Conservation (phyloP, 169 alveolate genomes). For the Plasmodium blacklocki region DNA sequence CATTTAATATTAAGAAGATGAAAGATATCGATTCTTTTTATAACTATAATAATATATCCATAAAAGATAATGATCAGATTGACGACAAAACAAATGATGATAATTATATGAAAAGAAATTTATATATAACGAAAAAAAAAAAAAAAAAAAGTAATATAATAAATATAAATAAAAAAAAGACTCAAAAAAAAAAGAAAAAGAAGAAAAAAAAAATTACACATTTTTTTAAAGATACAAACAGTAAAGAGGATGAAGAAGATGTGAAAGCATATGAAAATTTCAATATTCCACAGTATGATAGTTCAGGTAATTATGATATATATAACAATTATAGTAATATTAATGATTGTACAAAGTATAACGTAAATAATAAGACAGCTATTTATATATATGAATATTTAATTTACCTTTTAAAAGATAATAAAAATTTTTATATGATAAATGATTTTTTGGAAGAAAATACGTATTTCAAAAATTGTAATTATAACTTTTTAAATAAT, state of each 20-base stretch:
- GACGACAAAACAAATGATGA: conserved; percentile 1
- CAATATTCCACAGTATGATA: neutral
- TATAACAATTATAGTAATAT: neutral
- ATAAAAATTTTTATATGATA: conserved; percentile 53
- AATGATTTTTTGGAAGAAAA: conserved; percentile 14
- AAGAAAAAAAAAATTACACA: too few relatives aligned
- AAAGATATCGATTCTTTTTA: neutral
- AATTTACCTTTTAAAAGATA: conserved; percentile 14
- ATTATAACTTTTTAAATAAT: conserved; percentile 29
- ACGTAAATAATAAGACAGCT: conserved; percentile 18
- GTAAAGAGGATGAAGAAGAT: conserved; percentile 7
- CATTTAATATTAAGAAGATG: conserved; percentile 13
- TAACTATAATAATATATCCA: neutral
- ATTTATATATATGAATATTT: conserved; percentile 8
- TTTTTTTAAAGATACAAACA: neutral
- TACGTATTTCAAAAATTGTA: conserved; percentile 5
- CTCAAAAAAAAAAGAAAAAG: neutral
- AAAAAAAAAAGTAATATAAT: neutral
- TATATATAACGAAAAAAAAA: neutral
- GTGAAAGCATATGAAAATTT: neutral
- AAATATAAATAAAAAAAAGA: neutral
- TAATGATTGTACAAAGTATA: neutral
- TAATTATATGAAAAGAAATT: neutral
- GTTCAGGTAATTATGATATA: neutral
- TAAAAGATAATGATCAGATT: neutral